A percentile compares a stretch with the other conserved stretches of the same genome.
Conservation (phyloP, 1,139 yeast genomes). For the Yamadazyma aaseri region DNA sequence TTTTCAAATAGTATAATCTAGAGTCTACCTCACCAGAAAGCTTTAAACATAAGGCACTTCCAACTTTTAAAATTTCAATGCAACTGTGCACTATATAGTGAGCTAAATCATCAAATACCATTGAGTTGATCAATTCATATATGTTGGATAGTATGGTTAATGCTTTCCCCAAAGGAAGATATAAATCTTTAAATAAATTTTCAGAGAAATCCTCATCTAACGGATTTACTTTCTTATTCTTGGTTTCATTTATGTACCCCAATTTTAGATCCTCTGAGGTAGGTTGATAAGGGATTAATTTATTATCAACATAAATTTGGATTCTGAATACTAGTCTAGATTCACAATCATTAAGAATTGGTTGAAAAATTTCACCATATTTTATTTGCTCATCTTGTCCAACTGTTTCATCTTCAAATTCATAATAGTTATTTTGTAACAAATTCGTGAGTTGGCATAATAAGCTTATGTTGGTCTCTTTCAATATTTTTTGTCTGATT, state of each 20-base stretch:
- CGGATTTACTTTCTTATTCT: slow-evolving; percentile 23
- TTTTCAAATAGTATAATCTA: slow-evolving; percentile 66
- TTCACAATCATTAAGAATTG: slow-evolving; percentile 75
- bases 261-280: slow-evolving; percentile 64
- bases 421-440: slow-evolving; percentile 66
- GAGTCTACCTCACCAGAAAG: slow-evolving; percentile 54
- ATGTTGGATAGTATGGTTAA: slow-evolving; percentile 72
- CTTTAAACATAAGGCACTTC: slow-evolving; percentile 43
- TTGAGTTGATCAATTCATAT: slow-evolving; percentile 72
- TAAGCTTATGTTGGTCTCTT: slow-evolving; percentile 63
- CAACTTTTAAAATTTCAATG: slow-evolving; percentile 51
- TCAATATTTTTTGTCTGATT: slow-evolving; percentile 61
- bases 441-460: slow-evolving; percentile 77
- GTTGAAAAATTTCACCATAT: slow-evolving; percentile 62
- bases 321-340: slow-evolving; percentile 76
- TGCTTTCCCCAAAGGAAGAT: slow-evolving; percentile 74
- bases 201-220: slow-evolving; percentile 37
- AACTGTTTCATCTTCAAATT: slow-evolving; percentile 46
- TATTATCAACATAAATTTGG: slow-evolving; percentile 68
- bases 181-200: slow-evolving; percentile 52
- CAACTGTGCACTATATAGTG: slow-evolving; percentile 84
- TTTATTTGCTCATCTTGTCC: slow-evolving; percentile 32
- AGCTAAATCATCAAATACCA: slow-evolving; percentile 85
- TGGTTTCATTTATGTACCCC: slow-evolving; percentile 37
- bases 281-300: slow-evolving; percentile 66